Percentiles rank a stretch among this genome's conserved stretches.
These are phyloP conservation scores for Flagelloscypha sp. DNA, from an alignment of 768 basidiomycete species.

Conservation along the genomic window DNA sequence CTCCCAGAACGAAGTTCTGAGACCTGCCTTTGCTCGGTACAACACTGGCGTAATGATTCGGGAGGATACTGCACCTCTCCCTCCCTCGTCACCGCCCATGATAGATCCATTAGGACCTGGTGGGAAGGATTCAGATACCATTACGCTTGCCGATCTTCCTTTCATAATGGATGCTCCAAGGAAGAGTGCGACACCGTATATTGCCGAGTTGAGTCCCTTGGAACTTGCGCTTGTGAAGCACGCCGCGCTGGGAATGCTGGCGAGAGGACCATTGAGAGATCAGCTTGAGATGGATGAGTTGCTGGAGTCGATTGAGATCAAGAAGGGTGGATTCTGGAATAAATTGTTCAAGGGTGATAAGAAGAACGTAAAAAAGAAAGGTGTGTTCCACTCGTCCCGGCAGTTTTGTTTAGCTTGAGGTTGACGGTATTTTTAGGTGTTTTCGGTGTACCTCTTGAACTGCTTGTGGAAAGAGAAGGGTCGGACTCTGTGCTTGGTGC, in stretches of 20 bases:
- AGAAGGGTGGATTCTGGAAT: conserved; percentile 95
- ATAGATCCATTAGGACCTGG: no score
- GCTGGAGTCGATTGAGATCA: conserved; percentile 82
- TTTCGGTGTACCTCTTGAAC: conserved; percentile 87
- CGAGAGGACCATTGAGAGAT: conserved; percentile 69
- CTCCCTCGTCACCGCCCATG: no score
- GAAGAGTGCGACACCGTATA: conserved; percentile 69
- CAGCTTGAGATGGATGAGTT: conserved; percentile 89
- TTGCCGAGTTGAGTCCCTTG: conserved; percentile 76
- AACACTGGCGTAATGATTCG: conserved; percentile 87
- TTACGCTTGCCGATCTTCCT: conserved; percentile 92
- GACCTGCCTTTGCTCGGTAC: conserved; percentile 66
- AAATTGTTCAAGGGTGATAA: conserved; percentile 87
- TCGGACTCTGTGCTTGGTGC: conserved; percentile 92
- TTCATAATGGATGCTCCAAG: conserved; percentile 83
- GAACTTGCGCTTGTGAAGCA: conserved; percentile 91
- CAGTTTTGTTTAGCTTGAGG: conserved; percentile 9
- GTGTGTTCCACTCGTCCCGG: conserved; percentile 27
- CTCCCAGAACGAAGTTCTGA: conserved; percentile 40
- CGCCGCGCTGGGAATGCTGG: conserved; percentile 74
- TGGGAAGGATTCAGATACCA: conserved; percentile 59
- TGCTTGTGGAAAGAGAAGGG: conserved; percentile 89
- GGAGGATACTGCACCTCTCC: conserved; percentile 59
- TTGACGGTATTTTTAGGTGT: conserved; percentile 48
- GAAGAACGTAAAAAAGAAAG: conserved; percentile 88